Base-by-base conservation (phyloP, 2,329 filamentous ascomycete species). In the Ophiostoma triangulosporum region DNA sequence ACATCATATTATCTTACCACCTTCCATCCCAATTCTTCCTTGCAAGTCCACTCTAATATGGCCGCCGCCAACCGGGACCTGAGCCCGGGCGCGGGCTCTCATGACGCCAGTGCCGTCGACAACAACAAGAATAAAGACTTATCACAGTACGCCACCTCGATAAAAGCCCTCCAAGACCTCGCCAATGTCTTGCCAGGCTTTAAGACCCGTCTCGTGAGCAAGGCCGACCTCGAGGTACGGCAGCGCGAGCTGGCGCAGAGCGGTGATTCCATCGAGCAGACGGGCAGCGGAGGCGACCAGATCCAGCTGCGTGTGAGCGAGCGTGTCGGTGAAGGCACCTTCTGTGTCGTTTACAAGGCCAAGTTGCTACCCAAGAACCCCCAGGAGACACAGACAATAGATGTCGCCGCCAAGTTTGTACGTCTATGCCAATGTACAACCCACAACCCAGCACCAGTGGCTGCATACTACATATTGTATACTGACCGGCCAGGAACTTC, bases 201-300 rank as follows among this genome's bases (percentile, higher is more conserved):
- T 15, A 7, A 26, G 12, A 14, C 17, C 6, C 48, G 51, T 2
- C 63, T 95, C 85, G n/a, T 97, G 71, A 1, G 82, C 82, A n/a
- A 88, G 81, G 64, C 97, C 96, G 3, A 95, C 74, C 63, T 97
- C 88, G 15, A 95, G 80, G 22, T 97, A 71, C 1, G 91, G 90
- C 58, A 60, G 51, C 50, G 26, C 12, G 8, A 14, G 1, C 51
- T 60, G 1, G 20, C 24, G 6, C 31, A 54, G 11, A 33, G 29
- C 26, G 53, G 52, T 3, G 57, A 56, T 11, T 33, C 50, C 1
- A 14, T 57, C 17, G 51, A 58, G 26, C 27, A 32, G 15, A 54
- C 54, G 4, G 53, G 54, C 40, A 43, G 24, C 8, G 11, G 48
- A 0, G 49, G 35, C 5, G 58, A 59, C n/a, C 33, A 50, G 31